Base-by-base conservation (phyloP, 2,329 filamentous ascomycete species). In the Cercospora brassicicola region DNA sequence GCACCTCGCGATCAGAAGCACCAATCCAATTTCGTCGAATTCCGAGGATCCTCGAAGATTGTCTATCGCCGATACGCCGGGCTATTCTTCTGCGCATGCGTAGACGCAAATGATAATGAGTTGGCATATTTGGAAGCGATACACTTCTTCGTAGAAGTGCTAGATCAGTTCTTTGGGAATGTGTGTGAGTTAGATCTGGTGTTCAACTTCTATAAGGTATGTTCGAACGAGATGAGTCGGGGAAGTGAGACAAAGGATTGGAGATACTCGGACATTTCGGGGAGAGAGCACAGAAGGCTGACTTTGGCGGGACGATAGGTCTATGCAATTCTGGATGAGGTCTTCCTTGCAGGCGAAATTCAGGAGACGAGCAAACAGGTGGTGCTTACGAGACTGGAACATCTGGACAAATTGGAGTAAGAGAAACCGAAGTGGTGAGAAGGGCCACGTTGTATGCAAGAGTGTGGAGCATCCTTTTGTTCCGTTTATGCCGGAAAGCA, bases 281-380 rank as follows among this genome's bases (percentile, higher is more conserved):
- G 26, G 28, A 48, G 15, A 11, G 23, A 4, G 28, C 18, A 7
- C 23, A n/a, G 6, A 59, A 10, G 20, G 64, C 64, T 73, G 63
- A 72, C 7, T 20, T 18, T 67, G 59, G 62, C 30, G 31, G 39
- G 23, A 63, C 13, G 4, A 61, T 73, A 90, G 88, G 94, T 99
- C 72, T 99, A 99, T 81, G 95, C 95, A 59, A 99, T 99, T 71
- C 88, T 99, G 30, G 95, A 99, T 78, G 95, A 99, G 83, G 95
- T 99, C 20, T 99, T 99, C 80, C 83, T 99, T 69, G 95, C 95
- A 0, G 95, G 95, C 18, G 95, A 99, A 85, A 97, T 99, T 69
- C 93, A 99, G 82, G 95, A 99, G 86, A 98, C 94, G 70, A 97
- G 93, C 79, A 99, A 98, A 82, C 94, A 98, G 82, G 95, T 98